A percentile compares a stretch with the other conserved stretches of the same genome.
These are phyloP conservation scores for Amanita inopinata DNA, from an alignment of 768 basidiomycete genomes.

Conservation along the genomic window DNA sequence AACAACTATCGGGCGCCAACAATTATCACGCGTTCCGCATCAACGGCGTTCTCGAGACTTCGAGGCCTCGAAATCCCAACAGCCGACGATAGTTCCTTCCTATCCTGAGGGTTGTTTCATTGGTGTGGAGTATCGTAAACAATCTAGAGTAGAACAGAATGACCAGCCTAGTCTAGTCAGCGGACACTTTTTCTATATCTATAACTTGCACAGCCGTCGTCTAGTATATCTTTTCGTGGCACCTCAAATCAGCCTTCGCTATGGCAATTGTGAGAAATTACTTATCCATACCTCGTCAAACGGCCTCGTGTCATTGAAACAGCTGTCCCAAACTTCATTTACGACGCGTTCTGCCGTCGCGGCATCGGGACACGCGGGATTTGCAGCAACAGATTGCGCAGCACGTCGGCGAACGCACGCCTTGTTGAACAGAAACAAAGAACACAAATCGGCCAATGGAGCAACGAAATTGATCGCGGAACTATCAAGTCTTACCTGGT, in stretches of 20 bases:
- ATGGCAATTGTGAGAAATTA: too few relatives aligned
- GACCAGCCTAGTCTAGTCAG: too few relatives aligned
- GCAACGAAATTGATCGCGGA: slow-evolving; percentile 1
- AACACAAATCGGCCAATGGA: not conserved
- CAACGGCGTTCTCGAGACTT: not conserved
- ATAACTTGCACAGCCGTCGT: not conserved
- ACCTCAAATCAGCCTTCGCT: too few relatives aligned
- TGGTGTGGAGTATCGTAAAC: not conserved
- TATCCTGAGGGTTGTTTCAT: too few relatives aligned
- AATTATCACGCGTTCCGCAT: not conserved
- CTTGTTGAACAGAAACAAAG: slow-evolving; percentile 28
- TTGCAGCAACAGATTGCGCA: slow-evolving; percentile 67
- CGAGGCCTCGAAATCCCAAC: not conserved
- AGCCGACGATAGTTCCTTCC: not conserved
- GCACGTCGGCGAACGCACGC: slow-evolving; percentile 87
- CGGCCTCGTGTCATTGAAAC: slow-evolving; percentile 89
- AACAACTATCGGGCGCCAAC: not conserved
- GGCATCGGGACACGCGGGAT: slow-evolving; percentile 68
- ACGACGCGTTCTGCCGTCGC: slow-evolving; percentile 81
- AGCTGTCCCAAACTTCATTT: slow-evolving; percentile 96
- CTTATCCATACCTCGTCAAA: slow-evolving; percentile 79
- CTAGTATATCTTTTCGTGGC: slow-evolving; percentile 17
- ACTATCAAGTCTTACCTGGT: slow-evolving; percentile 52
- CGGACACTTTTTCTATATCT: not conserved
- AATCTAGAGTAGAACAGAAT: too few relatives aligned